Conservation (phyloP, 768 basidiomycete genomes). For the Mycena indigotica region DNA sequence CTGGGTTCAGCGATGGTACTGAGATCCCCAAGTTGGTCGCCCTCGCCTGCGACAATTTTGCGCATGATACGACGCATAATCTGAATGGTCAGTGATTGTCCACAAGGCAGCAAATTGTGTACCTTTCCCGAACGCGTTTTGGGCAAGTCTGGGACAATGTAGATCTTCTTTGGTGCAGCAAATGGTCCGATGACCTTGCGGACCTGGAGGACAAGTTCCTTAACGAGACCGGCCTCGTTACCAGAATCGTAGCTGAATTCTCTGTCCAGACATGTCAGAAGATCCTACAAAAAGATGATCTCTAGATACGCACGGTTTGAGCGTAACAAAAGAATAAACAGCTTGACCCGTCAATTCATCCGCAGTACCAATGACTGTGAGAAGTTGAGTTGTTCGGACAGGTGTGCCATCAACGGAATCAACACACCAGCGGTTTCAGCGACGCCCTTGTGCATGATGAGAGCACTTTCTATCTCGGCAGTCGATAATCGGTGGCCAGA, state of each 20-base stretch:
- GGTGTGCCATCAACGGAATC: background rate
- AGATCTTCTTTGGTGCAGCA: slow-evolving; percentile 93
- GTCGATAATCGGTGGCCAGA: slow-evolving; percentile 96
- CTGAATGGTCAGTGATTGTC: slow-evolving; percentile 33
- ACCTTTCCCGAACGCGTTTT: slow-evolving; percentile 97
- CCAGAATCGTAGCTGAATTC: slow-evolving; percentile 78
- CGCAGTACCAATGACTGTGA: slow-evolving; percentile 71
- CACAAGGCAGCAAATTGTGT: slow-evolving; percentile 24
- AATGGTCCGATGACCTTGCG: slow-evolving; percentile 98
- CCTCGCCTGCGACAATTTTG: slow-evolving; percentile 94
- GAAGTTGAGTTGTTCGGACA: slow-evolving; percentile 12
- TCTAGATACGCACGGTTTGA: slow-evolving; percentile 79
- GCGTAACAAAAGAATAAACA: slow-evolving; percentile 90
- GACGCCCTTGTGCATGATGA: slow-evolving; percentile 92
- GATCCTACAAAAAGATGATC: background rate
- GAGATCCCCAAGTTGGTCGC: slow-evolving; percentile 93
- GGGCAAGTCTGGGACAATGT: slow-evolving; percentile 80
- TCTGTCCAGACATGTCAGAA: slow-evolving; percentile 34
- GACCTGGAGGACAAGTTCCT: slow-evolving; percentile 93
- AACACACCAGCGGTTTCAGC: slow-evolving; percentile 83
- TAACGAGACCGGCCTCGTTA: slow-evolving; percentile 70
- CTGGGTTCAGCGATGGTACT: slow-evolving; percentile 89
- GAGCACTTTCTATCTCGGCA: slow-evolving; percentile 95
- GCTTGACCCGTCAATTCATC: slow-evolving; percentile 93
- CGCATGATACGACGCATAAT: slow-evolving; percentile 96